Evolutionary conservation across 2,329 filamentous ascomycete genomes (phyloP).

Genomic region (Colletotrichum cordylinicola): DNA sequence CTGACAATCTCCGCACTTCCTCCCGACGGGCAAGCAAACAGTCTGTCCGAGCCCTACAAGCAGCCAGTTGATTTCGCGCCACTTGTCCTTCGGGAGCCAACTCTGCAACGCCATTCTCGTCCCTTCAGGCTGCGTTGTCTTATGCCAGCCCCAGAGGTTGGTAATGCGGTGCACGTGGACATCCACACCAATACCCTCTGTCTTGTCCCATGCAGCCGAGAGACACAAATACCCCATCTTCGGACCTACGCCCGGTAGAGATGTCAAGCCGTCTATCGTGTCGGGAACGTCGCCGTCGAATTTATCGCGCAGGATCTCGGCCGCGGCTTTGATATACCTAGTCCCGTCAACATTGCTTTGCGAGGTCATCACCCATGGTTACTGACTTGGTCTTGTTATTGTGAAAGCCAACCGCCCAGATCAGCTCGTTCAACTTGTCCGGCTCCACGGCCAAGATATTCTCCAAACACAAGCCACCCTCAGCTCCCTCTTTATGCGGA

Average conservation of each 20-base stretch:
- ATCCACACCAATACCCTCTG: slow-evolving; percentile 86
- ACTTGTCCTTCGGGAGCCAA: slow-evolving; percentile 84
- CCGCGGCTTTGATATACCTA: slow-evolving; percentile 74
- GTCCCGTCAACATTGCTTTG: not conserved
- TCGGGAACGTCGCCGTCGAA: slow-evolving; percentile 80
- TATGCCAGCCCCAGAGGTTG: slow-evolving; percentile 92
- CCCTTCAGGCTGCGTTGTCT: slow-evolving; percentile 81
- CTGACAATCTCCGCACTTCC: slow-evolving; percentile 85
- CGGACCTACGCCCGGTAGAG: slow-evolving; percentile 85
- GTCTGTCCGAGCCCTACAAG: slow-evolving; percentile 89
- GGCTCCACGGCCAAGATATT: slow-evolving; percentile 78
- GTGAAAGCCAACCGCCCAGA: slow-evolving; percentile 88
- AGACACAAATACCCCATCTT: slow-evolving; percentile 95
- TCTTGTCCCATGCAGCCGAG: slow-evolving; percentile 69
- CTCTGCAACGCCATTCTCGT: slow-evolving; percentile 76
- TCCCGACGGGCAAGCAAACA: slow-evolving; percentile 80
- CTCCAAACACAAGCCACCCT: slow-evolving; percentile 70
- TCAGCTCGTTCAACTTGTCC: slow-evolving; percentile 71
- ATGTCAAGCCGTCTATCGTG: slow-evolving; percentile 75
- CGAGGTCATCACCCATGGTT: not conserved
- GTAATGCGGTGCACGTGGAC: slow-evolving; percentile 95
- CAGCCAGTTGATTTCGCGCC: slow-evolving; percentile 92
- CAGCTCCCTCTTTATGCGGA: slow-evolving; percentile 48
- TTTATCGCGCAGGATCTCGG: slow-evolving; percentile 73
- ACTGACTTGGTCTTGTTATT: slow-evolving; percentile 84